Base-by-base conservation (phyloP, 352 stramenopile genomes). In the Phytophthora ramorum region DNA sequence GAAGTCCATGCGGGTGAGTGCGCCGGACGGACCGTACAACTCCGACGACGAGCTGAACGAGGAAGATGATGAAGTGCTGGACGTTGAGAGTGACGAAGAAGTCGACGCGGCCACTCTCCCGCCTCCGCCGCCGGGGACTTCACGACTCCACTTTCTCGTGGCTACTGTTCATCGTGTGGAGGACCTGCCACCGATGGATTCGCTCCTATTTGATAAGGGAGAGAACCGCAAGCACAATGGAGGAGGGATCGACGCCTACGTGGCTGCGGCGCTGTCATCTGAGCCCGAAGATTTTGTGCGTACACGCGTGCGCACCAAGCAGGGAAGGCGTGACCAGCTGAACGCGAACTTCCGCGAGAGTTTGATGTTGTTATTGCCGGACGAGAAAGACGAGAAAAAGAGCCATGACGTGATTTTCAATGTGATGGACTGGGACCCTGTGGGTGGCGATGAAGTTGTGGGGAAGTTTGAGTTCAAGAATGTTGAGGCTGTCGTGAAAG, bases 191-290 rank as follows among this genome's bases (percentile, higher is more conserved):
- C 81, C 85, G 41, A 78, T 93, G 58, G 85, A 93, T 44, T 73
- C 66, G 35, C 48, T 86, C 8, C 58, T 83, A 3, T 84, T 89
- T 38, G 79, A 88, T 17, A 83, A 78, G 54, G 63, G 59, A 12
- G 71, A 75, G 45, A 71, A 73, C 54, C 66, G 78, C 32, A 77
- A 84, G 35, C 73, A 81, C 49, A 73, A 73, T 10, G 71, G 74
- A 13, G 77, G 81, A 20, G 85, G 81, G 6, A 81, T 93, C n/a
- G 85, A 93, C 41, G 85, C 77, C 17, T 93, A 93, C 56, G 79
- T 91, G 7, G 71, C 71, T 12, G 79, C 69, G 4, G 74, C 68
- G 47, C 35, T 90, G 16, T 63, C 67, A 1, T 65, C 47, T 2
- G 53, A 62, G 8, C 73, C 69, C 5, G 66, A 76, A 7, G 70